Percentiles rank a stretch among this genome's conserved stretches.
Conservation (phyloP, 2,329 filamentous ascomycete species). For the Xylariomycetidae sp. region DNA sequence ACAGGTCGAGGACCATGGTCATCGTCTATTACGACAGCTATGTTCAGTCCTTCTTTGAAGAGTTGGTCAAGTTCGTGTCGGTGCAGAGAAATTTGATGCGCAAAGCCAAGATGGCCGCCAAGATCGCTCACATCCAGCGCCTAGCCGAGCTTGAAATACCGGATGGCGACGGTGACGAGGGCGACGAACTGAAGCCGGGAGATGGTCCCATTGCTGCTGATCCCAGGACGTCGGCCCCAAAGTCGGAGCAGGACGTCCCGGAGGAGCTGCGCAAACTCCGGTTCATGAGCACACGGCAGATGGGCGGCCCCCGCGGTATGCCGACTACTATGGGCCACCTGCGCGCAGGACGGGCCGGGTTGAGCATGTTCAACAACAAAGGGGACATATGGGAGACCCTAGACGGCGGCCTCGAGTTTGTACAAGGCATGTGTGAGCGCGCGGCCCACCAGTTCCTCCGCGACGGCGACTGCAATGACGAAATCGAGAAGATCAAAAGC, state of each 20-base stretch:
- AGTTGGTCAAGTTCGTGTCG: constrained; percentile 76
- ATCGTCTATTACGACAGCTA: constrained; percentile 91
- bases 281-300: constrained; percentile 15
- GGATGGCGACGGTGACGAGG: constrained; percentile 40
- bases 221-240: constrained; percentile 7
- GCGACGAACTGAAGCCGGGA: constrained; percentile 23
- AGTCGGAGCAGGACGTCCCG: constrained; percentile 7
- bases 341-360: constrained; percentile 18
- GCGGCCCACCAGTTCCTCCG: constrained; percentile 88
- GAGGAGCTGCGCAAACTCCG: constrained; percentile 22
- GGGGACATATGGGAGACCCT: constrained; percentile 63
- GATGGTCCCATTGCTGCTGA: constrained; percentile 19
- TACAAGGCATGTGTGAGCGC: constrained; percentile 77
- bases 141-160: constrained; percentile 56
- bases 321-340: no score
- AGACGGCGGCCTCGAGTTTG: constrained; percentile 74
- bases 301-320: constrained; percentile 19
- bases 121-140: constrained; percentile 61
- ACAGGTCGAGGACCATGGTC: constrained; percentile 69
- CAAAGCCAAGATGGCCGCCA: constrained; percentile 80
- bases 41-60: constrained; percentile 77
- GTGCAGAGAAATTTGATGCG: constrained; percentile 77
- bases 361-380: constrained; percentile 24
- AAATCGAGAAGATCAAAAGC: constrained; percentile 65
- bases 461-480: constrained; percentile 76